Percentiles rank a stretch among this genome's conserved stretches.
Conservation (phyloP, 768 basidiomycete genomes). For the Mycena rebaudengoi region DNA sequence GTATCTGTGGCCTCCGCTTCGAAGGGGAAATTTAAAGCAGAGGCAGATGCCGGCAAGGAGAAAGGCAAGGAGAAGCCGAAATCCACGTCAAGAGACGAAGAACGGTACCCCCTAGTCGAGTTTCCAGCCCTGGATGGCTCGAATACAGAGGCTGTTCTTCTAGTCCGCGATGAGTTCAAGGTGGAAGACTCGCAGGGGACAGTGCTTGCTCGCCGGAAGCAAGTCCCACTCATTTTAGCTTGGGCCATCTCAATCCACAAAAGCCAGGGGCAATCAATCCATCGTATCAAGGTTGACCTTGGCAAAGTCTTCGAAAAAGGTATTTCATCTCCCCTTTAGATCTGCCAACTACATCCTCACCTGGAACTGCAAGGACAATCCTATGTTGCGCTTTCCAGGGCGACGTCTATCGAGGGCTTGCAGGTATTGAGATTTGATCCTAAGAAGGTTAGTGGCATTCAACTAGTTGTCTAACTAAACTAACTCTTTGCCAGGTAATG, state of each 20-base stretch:
- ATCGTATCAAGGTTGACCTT: conserved; percentile 82
- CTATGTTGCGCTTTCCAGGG: conserved; percentile 72
- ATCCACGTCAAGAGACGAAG: conserved; percentile 44
- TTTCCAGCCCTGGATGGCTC: conserved; percentile 43
- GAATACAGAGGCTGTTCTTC: conserved; percentile 52
- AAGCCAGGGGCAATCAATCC: conserved; percentile 82
- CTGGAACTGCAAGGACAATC: too few species aligned
- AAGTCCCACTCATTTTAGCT: conserved; percentile 72
- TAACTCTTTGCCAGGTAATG: conserved; percentile 46
- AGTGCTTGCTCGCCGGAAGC: conserved; percentile 54
- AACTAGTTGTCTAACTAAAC: background rate
- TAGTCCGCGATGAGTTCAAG: conserved; percentile 61
- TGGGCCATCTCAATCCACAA: conserved; percentile 92
- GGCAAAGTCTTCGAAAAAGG: conserved; percentile 81
- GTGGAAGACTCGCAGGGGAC: conserved; percentile 63
- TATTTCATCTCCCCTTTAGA: conserved; percentile 16
- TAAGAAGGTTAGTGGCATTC: conserved; percentile 53
- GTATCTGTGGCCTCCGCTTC: conserved; percentile 39
- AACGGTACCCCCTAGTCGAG: conserved; percentile 55
- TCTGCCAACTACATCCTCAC: background rate
- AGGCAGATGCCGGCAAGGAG: conserved; percentile 32
- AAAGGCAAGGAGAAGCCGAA: conserved; percentile 37
- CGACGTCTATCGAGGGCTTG: conserved; percentile 67
- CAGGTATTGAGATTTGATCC: conserved; percentile 70
- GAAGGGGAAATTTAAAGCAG: conserved; percentile 39